Evolutionary conservation across 2,329 filamentous ascomycete genomes (phyloP).

Genomic region (Podosphaera xanthii): DNA sequence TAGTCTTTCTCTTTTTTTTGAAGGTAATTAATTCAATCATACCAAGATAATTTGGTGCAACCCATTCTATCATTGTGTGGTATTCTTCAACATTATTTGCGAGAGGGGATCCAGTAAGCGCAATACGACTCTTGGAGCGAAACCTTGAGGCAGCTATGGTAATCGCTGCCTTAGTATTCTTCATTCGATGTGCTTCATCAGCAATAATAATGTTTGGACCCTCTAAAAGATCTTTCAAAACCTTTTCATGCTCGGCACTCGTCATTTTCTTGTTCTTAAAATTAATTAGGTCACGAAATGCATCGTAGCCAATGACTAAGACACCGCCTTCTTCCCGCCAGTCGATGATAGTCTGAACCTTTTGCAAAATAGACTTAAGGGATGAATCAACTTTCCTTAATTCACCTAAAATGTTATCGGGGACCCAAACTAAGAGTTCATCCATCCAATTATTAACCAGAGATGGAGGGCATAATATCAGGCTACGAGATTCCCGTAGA

Average conservation of each 20-base stretch:
- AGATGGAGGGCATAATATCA: slow-evolving; percentile 54
- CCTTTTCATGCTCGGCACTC: slow-evolving; percentile 17
- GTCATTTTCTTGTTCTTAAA: slow-evolving; percentile 16
- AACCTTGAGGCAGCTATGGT: slow-evolving; percentile 34
- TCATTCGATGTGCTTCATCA: slow-evolving; percentile 67
- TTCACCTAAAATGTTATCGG: slow-evolving; percentile 28
- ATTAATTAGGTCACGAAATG: slow-evolving; percentile 30
- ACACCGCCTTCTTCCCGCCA: slow-evolving; percentile 50
- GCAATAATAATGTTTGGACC: slow-evolving; percentile 52
- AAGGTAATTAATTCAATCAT: neutral
- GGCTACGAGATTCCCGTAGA: slow-evolving; percentile 36
- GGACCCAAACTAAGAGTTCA: slow-evolving; percentile 51
- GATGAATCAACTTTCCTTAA: slow-evolving; percentile 31
- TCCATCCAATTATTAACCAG: slow-evolving; percentile 67
- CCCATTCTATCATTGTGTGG: slow-evolving; percentile 71
- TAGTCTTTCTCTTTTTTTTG: neutral
- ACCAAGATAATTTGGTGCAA: slow-evolving; percentile 49
- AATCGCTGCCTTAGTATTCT: slow-evolving; percentile 35
- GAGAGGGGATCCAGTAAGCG: slow-evolving; percentile 68
- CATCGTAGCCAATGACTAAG: slow-evolving; percentile 51
- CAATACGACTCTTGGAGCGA: slow-evolving; percentile 47
- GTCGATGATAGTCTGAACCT: slow-evolving; percentile 23
- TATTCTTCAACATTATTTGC: slow-evolving; percentile 72
- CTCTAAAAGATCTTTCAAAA: slow-evolving; percentile 28
- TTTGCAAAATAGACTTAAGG: slow-evolving; percentile 14